Evolutionary conservation across 495 filamentous ascomycete genomes (phyloP).

Genomic region (Tricharina praecox): DNA sequence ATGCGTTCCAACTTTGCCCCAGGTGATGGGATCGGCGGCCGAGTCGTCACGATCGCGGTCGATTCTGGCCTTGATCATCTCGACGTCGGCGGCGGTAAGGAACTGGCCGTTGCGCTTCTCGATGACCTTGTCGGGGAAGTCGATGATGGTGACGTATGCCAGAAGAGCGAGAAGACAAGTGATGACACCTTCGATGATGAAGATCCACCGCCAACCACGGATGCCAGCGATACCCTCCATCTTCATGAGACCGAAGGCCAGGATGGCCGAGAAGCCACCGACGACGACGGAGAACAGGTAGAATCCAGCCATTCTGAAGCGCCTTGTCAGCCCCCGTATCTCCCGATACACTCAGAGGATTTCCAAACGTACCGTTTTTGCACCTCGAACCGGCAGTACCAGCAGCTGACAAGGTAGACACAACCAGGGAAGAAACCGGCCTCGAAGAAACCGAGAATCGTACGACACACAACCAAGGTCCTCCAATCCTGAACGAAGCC

Average conservation of each 20-base stretch:
- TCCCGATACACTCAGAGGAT: too few relatives aligned
- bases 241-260: constrained; percentile 51
- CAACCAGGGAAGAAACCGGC: constrained; percentile 57
- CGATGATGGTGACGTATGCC: constrained; percentile 36
- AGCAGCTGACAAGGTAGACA: constrained; percentile 58
- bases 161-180: constrained; percentile 28
- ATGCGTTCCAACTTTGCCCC: constrained; percentile 22
- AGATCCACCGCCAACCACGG: constrained; percentile 62
- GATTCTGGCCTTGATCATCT: constrained; percentile 37
- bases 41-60: constrained; percentile 39
- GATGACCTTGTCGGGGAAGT: constrained; percentile 39
- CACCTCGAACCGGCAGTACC: constrained; percentile 52
- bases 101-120: constrained; percentile 31
- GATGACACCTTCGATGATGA: constrained; percentile 39
- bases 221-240: constrained; percentile 50
- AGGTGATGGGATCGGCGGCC: constrained; percentile 28
- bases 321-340: too few relatives aligned
- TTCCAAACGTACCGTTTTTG: constrained; percentile 47
- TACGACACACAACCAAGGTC: constrained; percentile 44
- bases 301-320: constrained; percentile 43
- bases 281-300: constrained; percentile 51
- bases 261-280: constrained; percentile 51
- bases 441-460: constrained; percentile 52
- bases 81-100: constrained; percentile 32
- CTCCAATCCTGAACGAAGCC: constrained; percentile 47